Base-by-base conservation (phyloP, 805 yeast species). In the Pichia californica region DNA sequence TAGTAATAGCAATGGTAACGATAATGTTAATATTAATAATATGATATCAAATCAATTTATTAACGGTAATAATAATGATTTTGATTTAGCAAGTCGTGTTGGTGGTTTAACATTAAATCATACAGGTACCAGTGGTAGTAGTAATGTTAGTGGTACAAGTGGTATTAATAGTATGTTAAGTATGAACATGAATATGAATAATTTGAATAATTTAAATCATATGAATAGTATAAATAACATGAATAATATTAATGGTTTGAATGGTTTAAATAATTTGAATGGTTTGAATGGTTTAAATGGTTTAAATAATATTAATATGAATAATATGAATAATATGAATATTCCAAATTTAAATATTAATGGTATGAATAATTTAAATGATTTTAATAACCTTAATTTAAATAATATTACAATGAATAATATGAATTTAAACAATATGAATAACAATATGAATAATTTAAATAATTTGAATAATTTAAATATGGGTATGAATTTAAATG, bases 91-190 rank as follows among this genome's bases (percentile, higher is more conserved):
- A 1, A 46, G 41, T 15, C 43, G 52, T 33, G 46, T 54, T 19
- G 53, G 53, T 25, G 54, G 54, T 5, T 40, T 54, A 25, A 49
- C 52, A 23, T 36, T 54, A 21, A 49, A 48, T 25, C 30, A 45
- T 33, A 45, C 43, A 7, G 43, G 41, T 8, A 25, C 41, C 18
- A 31, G 45, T 20, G 27, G 32, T 20, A 42, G 27, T 23, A 42
- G 41, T 23, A 36, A 30, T 19, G 31, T 23, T 14, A 41, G 28
- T 26, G 38, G 40, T 25, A 41, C 32, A 5, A 30, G 38, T 29
- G 39, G 36, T 11, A 26, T 27, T 10, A 42, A 26, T 29, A 38
- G 18, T 29, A 14, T 32, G 29, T 19, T 32, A 3, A 36, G 30
- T 29, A 5, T 29, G 26, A 34, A 33, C n/a, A 28, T 18, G 40